Evolutionary conservation across 2,329 filamentous ascomycete genomes (phyloP).

Genomic region (Cladosporium sp.): DNA sequence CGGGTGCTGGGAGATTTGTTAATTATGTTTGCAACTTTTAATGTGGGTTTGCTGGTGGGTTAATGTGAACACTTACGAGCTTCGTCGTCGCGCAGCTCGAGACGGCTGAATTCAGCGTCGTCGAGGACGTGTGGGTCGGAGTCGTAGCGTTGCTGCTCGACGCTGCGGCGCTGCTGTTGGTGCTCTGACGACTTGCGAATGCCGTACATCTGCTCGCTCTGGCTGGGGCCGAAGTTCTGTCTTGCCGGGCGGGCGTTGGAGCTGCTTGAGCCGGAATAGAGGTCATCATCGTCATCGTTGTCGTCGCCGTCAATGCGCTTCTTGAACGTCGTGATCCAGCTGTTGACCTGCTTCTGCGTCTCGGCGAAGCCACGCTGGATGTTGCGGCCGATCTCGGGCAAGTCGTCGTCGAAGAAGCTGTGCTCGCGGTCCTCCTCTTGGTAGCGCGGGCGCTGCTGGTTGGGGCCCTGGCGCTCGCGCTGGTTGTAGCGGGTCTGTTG

Average conservation of each 20-base stretch:
- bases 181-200: constrained; percentile 35
- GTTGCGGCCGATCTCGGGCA: constrained; percentile 90
- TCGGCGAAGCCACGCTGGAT: constrained; percentile 92
- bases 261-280: constrained; percentile 41
- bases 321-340: constrained; percentile 86
- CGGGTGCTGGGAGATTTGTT: constrained; percentile 48
- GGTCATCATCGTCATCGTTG: constrained; percentile 57
- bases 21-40: constrained; percentile 23
- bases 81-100: constrained; percentile 64
- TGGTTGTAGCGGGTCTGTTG: constrained; percentile 34
- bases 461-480: constrained; percentile 37
- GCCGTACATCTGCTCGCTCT: constrained; percentile 42
- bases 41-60: background rate
- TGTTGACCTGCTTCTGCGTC: constrained; percentile 89
- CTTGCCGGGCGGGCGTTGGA: constrained; percentile 30
- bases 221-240: constrained; percentile 40
- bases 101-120: constrained; percentile 74
- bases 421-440: constrained; percentile 65
- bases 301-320: constrained; percentile 93
- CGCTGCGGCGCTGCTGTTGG: constrained; percentile 59
- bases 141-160: constrained; percentile 89
- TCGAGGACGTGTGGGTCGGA: constrained; percentile 87
- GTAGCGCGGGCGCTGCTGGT: constrained; percentile 52
- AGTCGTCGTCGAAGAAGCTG: constrained; percentile 93
- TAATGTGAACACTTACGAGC: constrained; percentile 41